phyloP scores from a whole-genome alignment of 257 asterid genomes.

The Solanum piurae region DNA sequence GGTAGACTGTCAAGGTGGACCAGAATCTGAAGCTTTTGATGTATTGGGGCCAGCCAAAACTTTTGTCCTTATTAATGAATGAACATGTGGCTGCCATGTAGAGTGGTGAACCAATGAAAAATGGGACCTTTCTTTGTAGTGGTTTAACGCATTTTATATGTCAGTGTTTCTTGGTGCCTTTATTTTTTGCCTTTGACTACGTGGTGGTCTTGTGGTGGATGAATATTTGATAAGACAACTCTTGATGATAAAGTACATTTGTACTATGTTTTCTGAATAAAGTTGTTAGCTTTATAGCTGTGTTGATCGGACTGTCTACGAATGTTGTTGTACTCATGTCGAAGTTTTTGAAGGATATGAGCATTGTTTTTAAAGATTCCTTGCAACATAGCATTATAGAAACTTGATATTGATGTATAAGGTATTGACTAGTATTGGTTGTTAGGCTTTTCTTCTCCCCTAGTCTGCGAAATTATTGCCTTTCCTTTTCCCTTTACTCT shows the following conservation, averaged over 20 bases:
- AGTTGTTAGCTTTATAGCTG: neutral
- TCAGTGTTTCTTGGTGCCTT: neutral
- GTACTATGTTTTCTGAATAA: neutral
- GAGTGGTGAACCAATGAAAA: neutral
- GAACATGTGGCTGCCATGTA: neutral
- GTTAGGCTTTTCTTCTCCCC: neutral
- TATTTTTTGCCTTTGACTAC: neutral
- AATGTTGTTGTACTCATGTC: neutral
- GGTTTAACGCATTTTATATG: neutral
- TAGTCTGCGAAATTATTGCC: neutral
- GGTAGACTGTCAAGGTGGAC: neutral
- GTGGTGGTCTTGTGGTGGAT: neutral
- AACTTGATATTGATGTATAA: neutral
- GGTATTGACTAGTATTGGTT: neutral
- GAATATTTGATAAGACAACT: neutral
- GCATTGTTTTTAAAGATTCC: neutral
- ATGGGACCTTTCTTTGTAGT: neutral
- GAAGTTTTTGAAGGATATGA: neutral
- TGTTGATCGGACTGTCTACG: neutral
- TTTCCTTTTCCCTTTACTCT: neutral
- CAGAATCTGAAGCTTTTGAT: neutral
- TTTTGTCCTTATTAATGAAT: neutral
- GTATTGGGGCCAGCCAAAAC: neutral
- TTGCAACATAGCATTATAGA: neutral
- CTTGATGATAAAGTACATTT: neutral